Percentiles rank a stretch among this genome's conserved stretches.
Conservation (phyloP, 202 grass and related monocot genomes). For the Elaeis oleifera region DNA sequence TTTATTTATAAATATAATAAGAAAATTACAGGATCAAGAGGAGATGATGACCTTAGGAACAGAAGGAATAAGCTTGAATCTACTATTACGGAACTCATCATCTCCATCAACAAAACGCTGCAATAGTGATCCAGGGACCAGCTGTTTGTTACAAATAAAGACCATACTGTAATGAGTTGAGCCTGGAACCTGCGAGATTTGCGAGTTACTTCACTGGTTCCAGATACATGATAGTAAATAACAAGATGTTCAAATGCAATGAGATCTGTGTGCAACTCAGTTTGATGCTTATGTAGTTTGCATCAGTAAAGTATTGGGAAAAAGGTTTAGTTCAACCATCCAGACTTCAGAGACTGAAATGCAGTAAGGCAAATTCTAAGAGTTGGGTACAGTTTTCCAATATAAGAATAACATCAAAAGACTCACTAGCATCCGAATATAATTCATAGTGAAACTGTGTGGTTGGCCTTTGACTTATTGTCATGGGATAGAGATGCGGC, state of each 20-base stretch:
- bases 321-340: too few species aligned
- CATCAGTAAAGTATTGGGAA: too few species aligned
- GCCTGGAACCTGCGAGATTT: slow-evolving; percentile 75
- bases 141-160: slow-evolving; percentile 80
- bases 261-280: slow-evolving; percentile 10
- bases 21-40: neutral
- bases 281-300: too few species aligned
- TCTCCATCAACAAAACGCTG: slow-evolving; percentile 92
- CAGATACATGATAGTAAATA: neutral
- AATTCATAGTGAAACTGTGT: too few species aligned
- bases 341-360: too few species aligned
- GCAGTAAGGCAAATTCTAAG: too few species aligned
- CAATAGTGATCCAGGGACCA: slow-evolving; percentile 72
- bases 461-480: too few species aligned
- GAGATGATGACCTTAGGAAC: slow-evolving; percentile 70
- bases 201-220: neutral
- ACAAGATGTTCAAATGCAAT: neutral
- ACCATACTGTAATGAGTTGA: slow-evolving; percentile 97
- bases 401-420: too few species aligned
- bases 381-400: too few species aligned
- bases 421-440: too few species aligned
- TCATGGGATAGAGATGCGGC: too few species aligned
- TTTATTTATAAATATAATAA: slow-evolving; percentile 7
- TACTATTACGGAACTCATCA: slow-evolving; percentile 94
- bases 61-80: slow-evolving; percentile 94